Evolutionary conservation across 1,139 yeast genomes (phyloP).

Genomic region (Magnusiomyces ingens): DNA sequence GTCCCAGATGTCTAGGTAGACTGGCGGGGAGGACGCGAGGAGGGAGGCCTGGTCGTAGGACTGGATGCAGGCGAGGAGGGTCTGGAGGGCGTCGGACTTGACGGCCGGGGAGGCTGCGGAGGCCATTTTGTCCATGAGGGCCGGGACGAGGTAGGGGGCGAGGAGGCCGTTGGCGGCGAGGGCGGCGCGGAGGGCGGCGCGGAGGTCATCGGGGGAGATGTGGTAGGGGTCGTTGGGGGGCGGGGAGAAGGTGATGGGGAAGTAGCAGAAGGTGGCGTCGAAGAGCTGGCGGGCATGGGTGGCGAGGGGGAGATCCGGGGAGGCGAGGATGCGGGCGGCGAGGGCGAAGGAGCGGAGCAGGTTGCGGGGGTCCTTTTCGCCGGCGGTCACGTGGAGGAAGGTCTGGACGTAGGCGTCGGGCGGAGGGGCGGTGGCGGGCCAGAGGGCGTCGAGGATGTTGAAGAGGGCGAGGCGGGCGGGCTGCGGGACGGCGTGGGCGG

Average conservation of each 20-base stretch:
- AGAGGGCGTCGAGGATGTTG: constrained; percentile 39
- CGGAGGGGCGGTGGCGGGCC: constrained; percentile 26
- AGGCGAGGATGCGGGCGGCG: constrained; percentile 43
- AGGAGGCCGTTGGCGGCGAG: constrained; percentile 58
- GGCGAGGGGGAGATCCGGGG: background rate
- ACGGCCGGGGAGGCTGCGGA: constrained; percentile 67
- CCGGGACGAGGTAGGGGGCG: constrained; percentile 70
- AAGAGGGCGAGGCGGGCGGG: constrained; percentile 52
- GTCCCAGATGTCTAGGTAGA: constrained; percentile 74
- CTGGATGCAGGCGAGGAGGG: constrained; percentile 52
- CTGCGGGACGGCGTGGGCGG: no score
- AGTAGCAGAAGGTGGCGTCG: constrained; percentile 88
- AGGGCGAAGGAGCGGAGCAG: constrained; percentile 62
- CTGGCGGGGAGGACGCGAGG: no score
- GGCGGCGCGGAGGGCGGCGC: constrained; percentile 45
- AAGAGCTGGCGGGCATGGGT: constrained; percentile 51
- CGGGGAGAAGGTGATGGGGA: constrained; percentile 92
- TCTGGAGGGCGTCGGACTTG: constrained; percentile 65
- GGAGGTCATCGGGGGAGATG: constrained; percentile 68
- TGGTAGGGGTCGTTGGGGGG: constrained; percentile 88
- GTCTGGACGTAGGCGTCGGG: constrained; percentile 45
- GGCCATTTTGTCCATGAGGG: constrained; percentile 73
- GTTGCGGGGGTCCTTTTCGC: constrained; percentile 93
- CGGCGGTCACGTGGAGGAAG: constrained; percentile 63
- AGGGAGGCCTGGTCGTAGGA: constrained; percentile 32